Evolutionary conservation across 768 basidiomycete species (phyloP), one percentile per base, ranked within the genome.

Genomic region (Lentinula detonsa): DNA sequence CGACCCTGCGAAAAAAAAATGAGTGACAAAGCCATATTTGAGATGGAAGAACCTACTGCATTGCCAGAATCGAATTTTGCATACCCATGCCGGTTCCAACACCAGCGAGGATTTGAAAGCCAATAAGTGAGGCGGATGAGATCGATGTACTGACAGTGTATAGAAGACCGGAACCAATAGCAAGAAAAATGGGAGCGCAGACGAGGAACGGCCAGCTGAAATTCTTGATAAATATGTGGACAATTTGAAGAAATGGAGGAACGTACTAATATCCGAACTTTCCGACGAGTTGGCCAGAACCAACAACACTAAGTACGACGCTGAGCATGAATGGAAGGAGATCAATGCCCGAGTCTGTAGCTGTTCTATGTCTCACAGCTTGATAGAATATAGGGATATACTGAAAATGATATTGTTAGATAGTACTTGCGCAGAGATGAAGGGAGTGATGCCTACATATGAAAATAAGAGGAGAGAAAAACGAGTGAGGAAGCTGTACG

Each of bases 21-120:
- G 31, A 16, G 5, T 42, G 42, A 13, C 4, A 9, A 23, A 48
- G 11, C 0, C 31, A 33, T 13, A n/a, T 23, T 5, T 7, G 7
- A 13, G 35, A 18, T 5, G 13, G 18, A 23, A 56, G 2, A 48
- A 57, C 54, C 6, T 46, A 59, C 51, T 66, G 65, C 2, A 66
- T 63, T 16, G 67, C 67, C 33, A 68, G 34, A 35, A 68, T n/a
- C 2, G 61, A 23, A 57, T 68, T 68, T 37, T 68, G 65, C 63
- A 66, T 63, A 45, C 62, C 62, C 52, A 66, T 48, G 13, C 66
- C 66, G 2, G 58, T 63, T 13, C 65, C 56, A 16, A 59, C 23
- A 18, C 64, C 64, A 9, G 28, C 50, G 13, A 66, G 51, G 53
- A 66, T 64, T 46, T 66, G 65, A 40, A 50, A 63, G n/a, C 65